Percentiles rank a stretch among this genome's conserved stretches.
phyloP scores from a whole-genome alignment of 1,139 yeast genomes.

The Sugiyamaella grinbergsii region DNA sequence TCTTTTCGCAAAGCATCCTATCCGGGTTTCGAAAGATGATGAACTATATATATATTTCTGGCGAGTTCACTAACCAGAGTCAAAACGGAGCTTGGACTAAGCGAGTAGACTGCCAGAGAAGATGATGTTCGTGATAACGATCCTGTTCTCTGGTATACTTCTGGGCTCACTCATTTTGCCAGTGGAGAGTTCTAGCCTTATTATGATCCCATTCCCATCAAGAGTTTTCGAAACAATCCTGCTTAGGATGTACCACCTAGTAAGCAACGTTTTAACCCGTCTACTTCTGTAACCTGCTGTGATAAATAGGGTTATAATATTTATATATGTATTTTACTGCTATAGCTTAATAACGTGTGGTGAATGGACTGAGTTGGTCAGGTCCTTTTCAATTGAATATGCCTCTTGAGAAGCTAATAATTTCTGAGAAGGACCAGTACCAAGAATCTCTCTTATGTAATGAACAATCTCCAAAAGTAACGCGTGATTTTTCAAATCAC shows the following conservation, averaged over 20 bases:
- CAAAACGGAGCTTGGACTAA: slow-evolving; percentile 59
- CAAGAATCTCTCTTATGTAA: slow-evolving; percentile 12
- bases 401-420: slow-evolving; percentile 2
- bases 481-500: slow-evolving; percentile 12
- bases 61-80: slow-evolving; percentile 69
- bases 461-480: slow-evolving; percentile 19
- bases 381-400: background rate
- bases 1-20: slow-evolving; percentile 70
- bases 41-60: slow-evolving; percentile 76
- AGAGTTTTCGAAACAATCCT: slow-evolving; percentile 75
- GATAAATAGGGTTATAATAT: slow-evolving; percentile 1
- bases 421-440: slow-evolving; percentile 15
- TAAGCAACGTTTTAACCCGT: slow-evolving; percentile 18
- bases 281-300: slow-evolving; percentile 11
- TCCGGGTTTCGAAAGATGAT: slow-evolving; percentile 65
- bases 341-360: slow-evolving; percentile 7
- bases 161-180: slow-evolving; percentile 87
- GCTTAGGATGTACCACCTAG: slow-evolving; percentile 69
- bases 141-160: slow-evolving; percentile 78
- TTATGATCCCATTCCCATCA: slow-evolving; percentile 81
- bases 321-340: background rate
- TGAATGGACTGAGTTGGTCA: background rate
- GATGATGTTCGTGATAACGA: slow-evolving; percentile 72
- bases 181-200: slow-evolving; percentile 72
- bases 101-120: slow-evolving; percentile 55